Percentiles rank a stretch among this genome's conserved stretches.
phyloP scores from a whole-genome alignment of 352 stramenopile species.

The Plasmopara viticola region DNA sequence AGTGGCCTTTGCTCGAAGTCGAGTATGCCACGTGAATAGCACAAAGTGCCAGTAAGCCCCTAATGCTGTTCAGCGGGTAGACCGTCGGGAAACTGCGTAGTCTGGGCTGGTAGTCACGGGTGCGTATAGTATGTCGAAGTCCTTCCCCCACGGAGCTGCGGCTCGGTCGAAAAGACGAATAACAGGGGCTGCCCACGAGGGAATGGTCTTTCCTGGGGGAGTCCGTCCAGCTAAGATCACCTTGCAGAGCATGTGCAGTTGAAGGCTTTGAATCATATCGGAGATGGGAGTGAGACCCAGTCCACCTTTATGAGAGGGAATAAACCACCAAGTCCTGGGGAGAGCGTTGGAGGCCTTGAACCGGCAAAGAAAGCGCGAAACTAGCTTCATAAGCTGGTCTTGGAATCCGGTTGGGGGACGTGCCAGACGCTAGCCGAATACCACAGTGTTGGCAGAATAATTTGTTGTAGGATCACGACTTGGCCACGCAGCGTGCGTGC shows the following conservation, averaged over 20 bases:
- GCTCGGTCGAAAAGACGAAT: background rate
- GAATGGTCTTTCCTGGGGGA: background rate
- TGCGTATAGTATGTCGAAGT: constrained; percentile 1
- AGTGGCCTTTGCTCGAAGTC: background rate
- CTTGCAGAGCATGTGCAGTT: background rate
- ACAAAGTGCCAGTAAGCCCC: background rate
- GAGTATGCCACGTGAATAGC: background rate
- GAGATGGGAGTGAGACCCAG: background rate
- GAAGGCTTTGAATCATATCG: background rate
- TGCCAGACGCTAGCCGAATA: background rate
- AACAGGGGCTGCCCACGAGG: background rate
- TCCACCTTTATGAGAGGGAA: background rate
- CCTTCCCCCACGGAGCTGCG: background rate
- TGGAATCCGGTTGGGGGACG: background rate
- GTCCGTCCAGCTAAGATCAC: background rate
- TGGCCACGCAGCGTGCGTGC: too few species aligned
- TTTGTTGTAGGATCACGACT: background rate
- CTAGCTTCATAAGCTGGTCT: background rate
- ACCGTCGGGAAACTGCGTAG: background rate
- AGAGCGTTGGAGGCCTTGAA: constrained; percentile 1
- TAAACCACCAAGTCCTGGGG: background rate
- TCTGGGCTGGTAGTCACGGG: background rate
- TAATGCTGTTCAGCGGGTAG: background rate
- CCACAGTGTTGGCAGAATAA: background rate
- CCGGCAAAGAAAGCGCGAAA: background rate